Evolutionary conservation across 2,329 filamentous ascomycete genomes (phyloP).

Genomic region (Cladosporium halotolerans): DNA sequence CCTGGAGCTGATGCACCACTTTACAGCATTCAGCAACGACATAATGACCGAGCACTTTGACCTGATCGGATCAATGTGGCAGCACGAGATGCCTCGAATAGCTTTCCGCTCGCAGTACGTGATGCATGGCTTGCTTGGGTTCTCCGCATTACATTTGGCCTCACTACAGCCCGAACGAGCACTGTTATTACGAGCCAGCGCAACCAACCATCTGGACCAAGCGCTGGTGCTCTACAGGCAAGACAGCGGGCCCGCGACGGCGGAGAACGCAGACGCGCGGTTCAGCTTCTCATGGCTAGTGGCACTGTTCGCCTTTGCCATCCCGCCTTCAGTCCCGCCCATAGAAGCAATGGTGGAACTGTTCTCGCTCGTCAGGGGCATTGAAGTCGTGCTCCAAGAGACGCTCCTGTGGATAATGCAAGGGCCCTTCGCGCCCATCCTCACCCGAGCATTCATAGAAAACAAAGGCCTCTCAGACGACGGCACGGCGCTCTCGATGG

Average conservation of each 20-base stretch:
- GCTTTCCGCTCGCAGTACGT: conserved; percentile 24
- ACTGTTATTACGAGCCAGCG: conserved; percentile 20
- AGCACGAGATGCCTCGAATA: conserved; percentile 22
- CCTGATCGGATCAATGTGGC: conserved; percentile 22
- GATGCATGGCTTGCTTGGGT: conserved; percentile 27
- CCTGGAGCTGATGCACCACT: conserved; percentile 29
- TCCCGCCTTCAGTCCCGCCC: conserved; percentile 23
- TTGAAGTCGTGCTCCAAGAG: conserved; percentile 21
- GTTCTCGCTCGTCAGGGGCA: conserved; percentile 22
- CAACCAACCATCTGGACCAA: conserved; percentile 27
- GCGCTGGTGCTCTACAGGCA: conserved; percentile 23
- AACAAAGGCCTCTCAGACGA: not conserved
- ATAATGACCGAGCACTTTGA: conserved; percentile 22
- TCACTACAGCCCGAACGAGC: conserved; percentile 19
- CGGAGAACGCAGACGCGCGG: conserved; percentile 24
- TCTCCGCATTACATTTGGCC: conserved; percentile 26
- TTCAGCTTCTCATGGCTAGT: conserved; percentile 26
- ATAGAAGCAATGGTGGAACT: conserved; percentile 27
- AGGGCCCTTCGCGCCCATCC: conserved; percentile 25
- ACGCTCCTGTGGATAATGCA: conserved; percentile 25
- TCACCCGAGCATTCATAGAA: conserved; percentile 16
- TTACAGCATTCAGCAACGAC: conserved; percentile 7
- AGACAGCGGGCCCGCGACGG: conserved; percentile 15
- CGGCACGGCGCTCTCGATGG: conserved; percentile 4
- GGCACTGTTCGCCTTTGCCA: conserved; percentile 24